Conservation (phyloP, 768 basidiomycete species). For the Suillus subalutaceus region DNA sequence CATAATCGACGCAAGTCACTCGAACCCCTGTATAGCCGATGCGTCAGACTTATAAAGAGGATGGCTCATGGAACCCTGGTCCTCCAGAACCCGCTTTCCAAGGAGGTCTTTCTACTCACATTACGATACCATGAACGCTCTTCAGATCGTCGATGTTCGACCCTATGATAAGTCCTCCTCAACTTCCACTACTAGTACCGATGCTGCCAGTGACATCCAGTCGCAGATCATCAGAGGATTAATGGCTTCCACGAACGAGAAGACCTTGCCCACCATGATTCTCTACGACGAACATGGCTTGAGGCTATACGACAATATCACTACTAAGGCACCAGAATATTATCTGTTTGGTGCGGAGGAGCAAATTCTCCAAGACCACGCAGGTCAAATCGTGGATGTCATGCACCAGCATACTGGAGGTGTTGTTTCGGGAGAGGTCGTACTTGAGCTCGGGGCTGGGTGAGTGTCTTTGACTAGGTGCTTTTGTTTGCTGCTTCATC, state of each 20-base stretch:
- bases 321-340: slow-evolving; percentile 78
- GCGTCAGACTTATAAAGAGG: not conserved
- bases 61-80: not conserved
- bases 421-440: slow-evolving; percentile 49
- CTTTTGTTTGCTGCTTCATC: not conserved
- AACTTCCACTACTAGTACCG: slow-evolving; percentile 30
- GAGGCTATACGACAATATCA: slow-evolving; percentile 84
- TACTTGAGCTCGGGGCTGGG: slow-evolving; percentile 96
- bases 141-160: slow-evolving; percentile 57
- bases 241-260: slow-evolving; percentile 52
- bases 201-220: slow-evolving; percentile 37
- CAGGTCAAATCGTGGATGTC: slow-evolving; percentile 69
- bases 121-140: not conserved
- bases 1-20: not conserved
- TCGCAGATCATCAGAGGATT: slow-evolving; percentile 60
- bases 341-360: slow-evolving; percentile 92
- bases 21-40: not conserved
- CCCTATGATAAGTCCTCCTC: slow-evolving; percentile 14
- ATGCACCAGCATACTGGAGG: slow-evolving; percentile 55
- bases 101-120: not conserved
- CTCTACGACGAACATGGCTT: slow-evolving; percentile 89
- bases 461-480: slow-evolving; percentile 41
- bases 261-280: slow-evolving; percentile 77
- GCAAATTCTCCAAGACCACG: slow-evolving; percentile 73
- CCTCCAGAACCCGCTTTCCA: not conserved